Conservation (phyloP, 768 basidiomycete genomes). For the Kwoniella shandongensis region DNA sequence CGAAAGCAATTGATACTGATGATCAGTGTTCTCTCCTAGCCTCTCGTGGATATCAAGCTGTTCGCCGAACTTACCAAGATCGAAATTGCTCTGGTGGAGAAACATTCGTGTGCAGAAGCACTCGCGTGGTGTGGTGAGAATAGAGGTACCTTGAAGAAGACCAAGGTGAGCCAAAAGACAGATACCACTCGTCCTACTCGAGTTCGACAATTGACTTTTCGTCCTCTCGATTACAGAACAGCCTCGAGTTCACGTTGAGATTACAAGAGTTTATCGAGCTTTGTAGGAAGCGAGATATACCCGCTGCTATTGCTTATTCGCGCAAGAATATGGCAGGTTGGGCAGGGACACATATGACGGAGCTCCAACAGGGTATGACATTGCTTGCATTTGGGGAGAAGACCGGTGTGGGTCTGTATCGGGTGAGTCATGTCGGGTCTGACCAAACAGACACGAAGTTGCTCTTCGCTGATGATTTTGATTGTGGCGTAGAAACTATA, state of each 20-base stretch:
- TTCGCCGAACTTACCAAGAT: slow-evolving; percentile 87
- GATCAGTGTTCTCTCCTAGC: slow-evolving; percentile 58
- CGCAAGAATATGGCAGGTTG: slow-evolving; percentile 76
- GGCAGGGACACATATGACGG: slow-evolving; percentile 70
- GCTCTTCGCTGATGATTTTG: neutral
- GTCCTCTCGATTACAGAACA: slow-evolving; percentile 71
- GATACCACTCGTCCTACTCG: too few relatives aligned
- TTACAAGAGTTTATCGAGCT: slow-evolving; percentile 97
- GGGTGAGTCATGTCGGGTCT: slow-evolving; percentile 57
- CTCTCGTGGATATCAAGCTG: slow-evolving; percentile 83
- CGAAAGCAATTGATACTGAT: slow-evolving; percentile 10
- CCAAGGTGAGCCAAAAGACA: slow-evolving; percentile 66
- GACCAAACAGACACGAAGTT: neutral
- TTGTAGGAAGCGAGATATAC: slow-evolving; percentile 63
- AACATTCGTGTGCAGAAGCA: slow-evolving; percentile 78
- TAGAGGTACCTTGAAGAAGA: slow-evolving; percentile 84
- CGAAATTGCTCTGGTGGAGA: slow-evolving; percentile 70
- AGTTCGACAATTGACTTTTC: too few relatives aligned
- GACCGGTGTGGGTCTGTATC: slow-evolving; percentile 75
- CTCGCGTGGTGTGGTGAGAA: slow-evolving; percentile 96
- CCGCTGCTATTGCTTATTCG: slow-evolving; percentile 80
- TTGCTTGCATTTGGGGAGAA: slow-evolving; percentile 68
- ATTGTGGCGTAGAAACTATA: slow-evolving; percentile 67
- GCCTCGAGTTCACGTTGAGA: slow-evolving; percentile 92
- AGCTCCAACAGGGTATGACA: slow-evolving; percentile 74